These are phyloP conservation scores for Ascochyta clinopodiicola DNA, from an alignment of 2,329 filamentous ascomycete genomes.

Conservation along the genomic window DNA sequence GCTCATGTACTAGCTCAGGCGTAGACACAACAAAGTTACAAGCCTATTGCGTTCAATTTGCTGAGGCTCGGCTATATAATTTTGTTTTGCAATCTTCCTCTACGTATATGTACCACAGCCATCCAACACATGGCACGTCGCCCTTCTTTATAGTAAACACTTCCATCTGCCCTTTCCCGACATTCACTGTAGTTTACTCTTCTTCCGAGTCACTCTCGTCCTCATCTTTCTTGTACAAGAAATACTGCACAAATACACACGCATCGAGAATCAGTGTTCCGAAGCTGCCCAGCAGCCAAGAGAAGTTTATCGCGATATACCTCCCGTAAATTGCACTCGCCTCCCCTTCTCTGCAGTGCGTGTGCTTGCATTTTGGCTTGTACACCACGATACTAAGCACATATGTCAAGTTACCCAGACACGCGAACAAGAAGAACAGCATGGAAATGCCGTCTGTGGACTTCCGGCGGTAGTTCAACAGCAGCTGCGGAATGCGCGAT, in stretches of 20 bases:
- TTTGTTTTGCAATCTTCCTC: not conserved
- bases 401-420: slow-evolving; percentile 92
- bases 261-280: slow-evolving; percentile 86
- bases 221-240: slow-evolving; percentile 71
- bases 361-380: slow-evolving; percentile 69
- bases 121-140: not conserved
- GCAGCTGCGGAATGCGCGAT: slow-evolving; percentile 85
- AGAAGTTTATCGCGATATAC: slow-evolving; percentile 89
- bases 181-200: slow-evolving; percentile 12
- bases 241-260: slow-evolving; percentile 89
- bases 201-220: slow-evolving; percentile 46
- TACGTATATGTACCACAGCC: not conserved
- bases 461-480: slow-evolving; percentile 91
- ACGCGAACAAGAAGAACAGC: slow-evolving; percentile 96
- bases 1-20: not conserved
- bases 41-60: not conserved
- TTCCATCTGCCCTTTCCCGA: not conserved
- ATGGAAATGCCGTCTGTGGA: slow-evolving; percentile 92
- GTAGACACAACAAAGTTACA: too few species aligned
- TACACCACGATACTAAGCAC: slow-evolving; percentile 92
- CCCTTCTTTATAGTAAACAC: not conserved
- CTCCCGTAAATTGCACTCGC: slow-evolving; percentile 70
- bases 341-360: slow-evolving; percentile 69
- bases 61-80: not conserved
- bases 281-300: slow-evolving; percentile 88